Evolutionary conservation across 1,284 basidiomycete species (phyloP), one percentile per base, ranked within the genome.

Genomic region (Naganishia cerealis): DNA sequence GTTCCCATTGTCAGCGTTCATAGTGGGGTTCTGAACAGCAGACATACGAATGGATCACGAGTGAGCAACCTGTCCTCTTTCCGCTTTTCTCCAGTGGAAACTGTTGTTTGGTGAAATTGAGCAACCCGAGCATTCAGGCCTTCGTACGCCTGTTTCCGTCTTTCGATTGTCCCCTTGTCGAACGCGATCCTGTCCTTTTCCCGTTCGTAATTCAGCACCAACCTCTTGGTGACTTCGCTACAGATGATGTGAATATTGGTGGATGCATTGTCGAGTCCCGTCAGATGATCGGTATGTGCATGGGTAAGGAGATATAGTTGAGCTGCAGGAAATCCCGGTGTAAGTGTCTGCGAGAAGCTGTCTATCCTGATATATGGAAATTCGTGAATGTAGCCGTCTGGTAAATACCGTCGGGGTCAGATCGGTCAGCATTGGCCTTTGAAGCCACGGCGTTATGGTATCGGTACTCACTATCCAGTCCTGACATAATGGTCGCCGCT

Each of bases 341-440:
- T 29, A 9, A 74, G 66, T 21, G 82, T 75, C 71, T 79, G 76
- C 13, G 85, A 82, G 77, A 94, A 93, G 71, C 87, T 86, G 77
- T 93, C 91, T 29, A 93, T 87, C 2, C 90, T 86, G 61, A 93
- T 91, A 24, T 72, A 72, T 12, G 85, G 84, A 77, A 91, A 92
- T 70, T 81, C 80, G 57, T 79, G 73, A 36, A 81, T 29, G 62
- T 81, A 75, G 8, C 80, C 80, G 57, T 79, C 78, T 79, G 69
- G 0, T 39, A 38, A 43, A 18, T n/a, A 16, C 15, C 42, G 55
- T 10, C 66, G 21, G 29, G 4, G 10, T 26, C 33, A 52, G 33
- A 57, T 36, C n/a, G 29, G 13, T 50, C 5, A 24, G 1, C 43
- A 7, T 50, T 13, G 10, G 16, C 21, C 2, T 36, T 26, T 1